Percentiles rank a stretch among this genome's conserved stretches.
Conservation (phyloP, 306 rosid genomes). For the Prunus mira region DNA sequence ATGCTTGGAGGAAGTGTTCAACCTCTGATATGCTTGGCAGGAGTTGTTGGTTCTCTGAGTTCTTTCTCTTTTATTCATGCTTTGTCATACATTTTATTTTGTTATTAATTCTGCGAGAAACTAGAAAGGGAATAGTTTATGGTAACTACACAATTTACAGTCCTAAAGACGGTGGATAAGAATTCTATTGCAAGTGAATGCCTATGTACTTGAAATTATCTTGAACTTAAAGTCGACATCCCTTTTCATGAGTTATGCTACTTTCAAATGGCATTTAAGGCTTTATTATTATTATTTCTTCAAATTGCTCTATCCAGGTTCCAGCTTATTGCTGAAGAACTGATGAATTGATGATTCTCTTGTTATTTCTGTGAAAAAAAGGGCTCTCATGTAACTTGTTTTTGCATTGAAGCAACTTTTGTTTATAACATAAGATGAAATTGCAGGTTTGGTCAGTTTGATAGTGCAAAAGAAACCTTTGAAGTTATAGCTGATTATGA, state of each 20-base stretch:
- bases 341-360: background rate
- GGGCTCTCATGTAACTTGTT: background rate
- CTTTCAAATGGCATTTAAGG: background rate
- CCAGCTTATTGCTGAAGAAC: conserved; percentile 1
- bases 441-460: conserved; percentile 98
- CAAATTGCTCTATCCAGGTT: background rate
- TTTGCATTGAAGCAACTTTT: background rate
- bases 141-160: background rate
- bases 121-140: background rate
- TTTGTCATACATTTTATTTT: background rate
- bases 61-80: background rate
- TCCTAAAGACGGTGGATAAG: background rate
- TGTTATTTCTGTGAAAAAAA: background rate
- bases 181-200: background rate
- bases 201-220: conserved; percentile 3
- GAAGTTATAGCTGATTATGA: conserved; percentile 84
- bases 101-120: background rate
- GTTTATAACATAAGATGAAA: conserved; percentile 9
- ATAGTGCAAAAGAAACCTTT: conserved; percentile 96
- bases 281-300: background rate
- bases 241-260: background rate
- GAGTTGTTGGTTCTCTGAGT: background rate
- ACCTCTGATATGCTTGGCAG: background rate
- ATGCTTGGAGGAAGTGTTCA: background rate
- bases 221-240: background rate